phyloP scores from a whole-genome alignment of 2,329 filamentous ascomycete genomes.

The Xylaria hypoxylon region DNA sequence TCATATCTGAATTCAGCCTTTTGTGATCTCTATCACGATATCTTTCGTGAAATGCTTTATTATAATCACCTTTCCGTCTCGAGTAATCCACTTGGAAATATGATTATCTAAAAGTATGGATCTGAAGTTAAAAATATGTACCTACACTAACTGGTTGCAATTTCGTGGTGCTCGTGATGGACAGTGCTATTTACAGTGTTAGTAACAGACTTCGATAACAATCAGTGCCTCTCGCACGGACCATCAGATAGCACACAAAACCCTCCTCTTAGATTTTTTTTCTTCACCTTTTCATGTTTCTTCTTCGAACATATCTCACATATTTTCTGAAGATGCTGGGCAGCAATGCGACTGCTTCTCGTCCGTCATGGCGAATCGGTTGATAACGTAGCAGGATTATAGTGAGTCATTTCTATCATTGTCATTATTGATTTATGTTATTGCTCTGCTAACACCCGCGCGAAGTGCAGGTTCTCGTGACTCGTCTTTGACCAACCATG shows the following conservation, averaged over 20 bases:
- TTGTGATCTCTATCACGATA: no score
- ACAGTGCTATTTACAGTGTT: not conserved
- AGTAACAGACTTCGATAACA: not conserved
- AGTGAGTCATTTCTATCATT: constrained; percentile 62
- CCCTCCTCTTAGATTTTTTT: not conserved
- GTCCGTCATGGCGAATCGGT: constrained; percentile 91
- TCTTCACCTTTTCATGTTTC: constrained; percentile 1
- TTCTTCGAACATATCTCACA: not conserved
- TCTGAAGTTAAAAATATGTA: no score
- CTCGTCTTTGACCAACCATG: constrained; percentile 83
- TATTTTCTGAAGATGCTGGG: constrained; percentile 41
- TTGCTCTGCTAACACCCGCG: constrained; percentile 15
- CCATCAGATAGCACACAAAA: constrained; percentile 13
- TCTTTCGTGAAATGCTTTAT: no score
- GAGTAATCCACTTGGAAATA: no score
- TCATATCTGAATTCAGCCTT: no score
- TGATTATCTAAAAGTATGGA: no score
- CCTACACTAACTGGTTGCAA: no score
- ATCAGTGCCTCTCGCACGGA: constrained; percentile 8
- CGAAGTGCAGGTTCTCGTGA: constrained; percentile 81
- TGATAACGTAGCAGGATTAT: constrained; percentile 84
- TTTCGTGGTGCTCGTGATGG: no score
- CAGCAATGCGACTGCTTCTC: constrained; percentile 70
- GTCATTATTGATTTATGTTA: not conserved
- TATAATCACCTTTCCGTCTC: no score